These are phyloP conservation scores for Nicotiana tomentosiformis DNA, from an alignment of 257 asterid genomes.

Conservation along the genomic window DNA sequence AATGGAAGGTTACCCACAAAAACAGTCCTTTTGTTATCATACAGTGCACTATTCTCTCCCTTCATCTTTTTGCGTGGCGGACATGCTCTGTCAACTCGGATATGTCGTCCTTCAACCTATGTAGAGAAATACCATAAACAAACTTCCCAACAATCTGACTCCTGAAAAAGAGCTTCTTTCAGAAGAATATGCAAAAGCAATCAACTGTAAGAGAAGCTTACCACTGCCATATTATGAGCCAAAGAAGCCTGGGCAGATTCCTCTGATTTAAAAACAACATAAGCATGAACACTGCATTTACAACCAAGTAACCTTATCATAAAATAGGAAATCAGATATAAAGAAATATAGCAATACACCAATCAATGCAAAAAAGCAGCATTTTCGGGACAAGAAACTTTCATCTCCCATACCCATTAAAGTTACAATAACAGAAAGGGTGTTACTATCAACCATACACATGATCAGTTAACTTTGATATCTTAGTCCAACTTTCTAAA, in stretches of 20 bases:
- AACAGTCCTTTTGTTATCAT: conserved; percentile 75
- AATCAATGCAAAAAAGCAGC: neutral
- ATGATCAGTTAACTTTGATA: neutral
- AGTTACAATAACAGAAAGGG: neutral
- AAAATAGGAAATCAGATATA: neutral
- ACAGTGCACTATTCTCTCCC: conserved; percentile 57
- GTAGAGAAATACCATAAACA: conserved; percentile 12
- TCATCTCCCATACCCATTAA: neutral
- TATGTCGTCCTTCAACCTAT: conserved; percentile 87
- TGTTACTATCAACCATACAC: neutral
- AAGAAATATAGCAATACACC: neutral
- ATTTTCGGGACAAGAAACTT: neutral
- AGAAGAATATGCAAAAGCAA: neutral
- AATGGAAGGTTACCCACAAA: conserved; percentile 94
- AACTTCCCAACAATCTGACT: neutral
- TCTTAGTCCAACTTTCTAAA: neutral
- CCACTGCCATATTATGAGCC: conserved; percentile 94
- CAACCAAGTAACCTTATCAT: neutral
- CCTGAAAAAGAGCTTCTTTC: neutral
- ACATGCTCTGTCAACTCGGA: conserved; percentile 95
- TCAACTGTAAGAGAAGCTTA: conserved; percentile 20
- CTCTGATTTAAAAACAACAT: conserved; percentile 78
- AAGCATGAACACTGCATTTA: conserved; percentile 81
- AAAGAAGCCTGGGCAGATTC: conserved; percentile 81
- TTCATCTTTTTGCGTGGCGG: conserved; percentile 96